These are phyloP conservation scores for Scytalidium sp. DNA, from an alignment of 2,329 filamentous ascomycete species.

Conservation along the genomic window DNA sequence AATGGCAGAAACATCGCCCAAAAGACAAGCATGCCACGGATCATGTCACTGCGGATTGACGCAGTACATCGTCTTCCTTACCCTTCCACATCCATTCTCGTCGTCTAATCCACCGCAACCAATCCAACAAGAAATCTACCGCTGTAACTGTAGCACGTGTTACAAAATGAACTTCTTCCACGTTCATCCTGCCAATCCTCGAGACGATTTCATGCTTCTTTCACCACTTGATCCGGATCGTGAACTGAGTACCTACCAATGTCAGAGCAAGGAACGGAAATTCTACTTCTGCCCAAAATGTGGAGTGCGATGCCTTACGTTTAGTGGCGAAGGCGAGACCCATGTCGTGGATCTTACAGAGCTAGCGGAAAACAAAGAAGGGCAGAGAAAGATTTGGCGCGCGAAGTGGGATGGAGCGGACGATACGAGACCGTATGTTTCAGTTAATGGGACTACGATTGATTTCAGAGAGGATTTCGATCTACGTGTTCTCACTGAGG, in stretches of 20 bases:
- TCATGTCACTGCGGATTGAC: slow-evolving; percentile 44
- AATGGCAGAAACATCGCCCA: slow-evolving; percentile 23
- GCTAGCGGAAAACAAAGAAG: slow-evolving; percentile 18
- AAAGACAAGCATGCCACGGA: slow-evolving; percentile 26
- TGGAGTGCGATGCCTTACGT: slow-evolving; percentile 38
- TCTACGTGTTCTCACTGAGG: slow-evolving; percentile 23
- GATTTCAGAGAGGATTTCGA: slow-evolving; percentile 24
- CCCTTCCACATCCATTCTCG: slow-evolving; percentile 31
- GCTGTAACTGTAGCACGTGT: slow-evolving; percentile 45
- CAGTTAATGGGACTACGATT: slow-evolving; percentile 24
- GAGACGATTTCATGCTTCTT: slow-evolving; percentile 42
- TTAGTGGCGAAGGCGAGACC: slow-evolving; percentile 32
- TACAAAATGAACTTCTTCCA: slow-evolving; percentile 44
- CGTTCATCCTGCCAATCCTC: slow-evolving; percentile 31
- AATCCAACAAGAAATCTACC: slow-evolving; percentile 12
- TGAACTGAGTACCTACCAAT: slow-evolving; percentile 39
- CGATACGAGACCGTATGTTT: slow-evolving; percentile 22
- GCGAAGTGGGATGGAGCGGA: slow-evolving; percentile 23
- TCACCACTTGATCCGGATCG: slow-evolving; percentile 36
- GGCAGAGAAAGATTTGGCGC: slow-evolving; percentile 23
- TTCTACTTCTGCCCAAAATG: slow-evolving; percentile 45
- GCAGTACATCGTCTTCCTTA: slow-evolving; percentile 40
- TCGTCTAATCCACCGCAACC: slow-evolving; percentile 12
- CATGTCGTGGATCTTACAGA: slow-evolving; percentile 18
- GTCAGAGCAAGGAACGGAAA: slow-evolving; percentile 25